Evolutionary conservation across 768 basidiomycete genomes (phyloP), one percentile per base, ranked within the genome.

Genomic region (Serendipita sp.): DNA sequence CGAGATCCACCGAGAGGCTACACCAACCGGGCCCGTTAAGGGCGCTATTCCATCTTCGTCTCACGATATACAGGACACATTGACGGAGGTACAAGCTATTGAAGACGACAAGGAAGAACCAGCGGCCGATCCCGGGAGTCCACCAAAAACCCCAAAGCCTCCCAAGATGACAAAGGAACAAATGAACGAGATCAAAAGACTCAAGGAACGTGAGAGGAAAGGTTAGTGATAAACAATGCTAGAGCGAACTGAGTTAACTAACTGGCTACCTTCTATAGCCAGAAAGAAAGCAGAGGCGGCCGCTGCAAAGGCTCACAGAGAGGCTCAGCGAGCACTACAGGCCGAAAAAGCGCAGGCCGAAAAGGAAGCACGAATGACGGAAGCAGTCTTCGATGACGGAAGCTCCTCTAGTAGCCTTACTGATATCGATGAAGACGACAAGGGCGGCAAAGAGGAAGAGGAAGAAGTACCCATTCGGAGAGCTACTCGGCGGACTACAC

Each of bases 401-500:
- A 53, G 52, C 29, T 53, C 52, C 31, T 11, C 23, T 16, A 53
- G 52, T 27, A 53, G 52, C 23, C 52, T 53, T 11, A 53, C 52
- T 31, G 52, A 53, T 31, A 53, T 53, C 29, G 52, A 53, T 11
- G 52, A 53, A 13, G 52, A 53, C 11, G 11, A 11, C 16, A 29
- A 53, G 13, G 23, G 23, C 23, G 23, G 23, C 23, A 23, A 23
- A 23, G 52, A 53, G 13, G 52, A 53, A 16, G 29, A 11, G 52
- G 16, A 15, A 13, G 52, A 45, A 45, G 44, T 13, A 13, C 13
- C 13, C 44, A 18, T 18, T 45, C 44, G 44, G 11, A 18, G 11
- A 13, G 13, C 13, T 18, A 13, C 44, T 13, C 13, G 13, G 13
- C 46, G 60, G 63, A 71, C 44, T 23, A 63, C 55, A 34, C 50